phyloP scores from a whole-genome alignment of 306 rosid genomes.

The Casuarina glauca region DNA sequence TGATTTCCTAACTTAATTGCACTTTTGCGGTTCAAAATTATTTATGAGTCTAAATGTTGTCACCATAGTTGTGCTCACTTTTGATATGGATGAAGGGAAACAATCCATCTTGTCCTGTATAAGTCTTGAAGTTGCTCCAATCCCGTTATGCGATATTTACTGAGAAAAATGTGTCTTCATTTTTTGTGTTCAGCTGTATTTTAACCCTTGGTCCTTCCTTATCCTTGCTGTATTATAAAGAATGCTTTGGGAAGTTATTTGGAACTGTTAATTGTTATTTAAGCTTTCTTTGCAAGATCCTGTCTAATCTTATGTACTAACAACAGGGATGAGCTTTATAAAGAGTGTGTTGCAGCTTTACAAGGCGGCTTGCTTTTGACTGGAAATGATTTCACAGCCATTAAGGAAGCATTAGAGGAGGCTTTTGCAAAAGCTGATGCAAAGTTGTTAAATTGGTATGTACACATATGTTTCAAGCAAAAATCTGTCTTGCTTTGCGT shows the following conservation, averaged over 20 bases:
- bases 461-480: neutral
- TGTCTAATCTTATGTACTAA: conserved; percentile 29
- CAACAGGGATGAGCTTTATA: conserved; percentile 86
- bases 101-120: neutral
- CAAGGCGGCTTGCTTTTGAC: conserved; percentile 70
- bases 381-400: conserved; percentile 56
- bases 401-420: conserved; percentile 61
- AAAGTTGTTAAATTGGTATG: conserved; percentile 71
- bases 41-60: neutral
- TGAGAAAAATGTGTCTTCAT: neutral
- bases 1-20: neutral
- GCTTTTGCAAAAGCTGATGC: conserved; percentile 73
- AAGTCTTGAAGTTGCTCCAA: neutral
- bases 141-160: neutral
- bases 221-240: neutral
- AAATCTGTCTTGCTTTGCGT: neutral
- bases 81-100: neutral
- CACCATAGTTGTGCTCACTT: neutral
- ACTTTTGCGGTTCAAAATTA: neutral
- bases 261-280: conserved; percentile 4
- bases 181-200: conserved; percentile 5
- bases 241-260: neutral
- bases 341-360: conserved; percentile 75
- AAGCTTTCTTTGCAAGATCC: conserved; percentile 15
- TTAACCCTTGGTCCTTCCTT: neutral